Percentiles rank a stretch among this genome's conserved stretches.
These are phyloP conservation scores for Suillus ampliporus DNA, from an alignment of 768 basidiomycete genomes.

Conservation along the genomic window DNA sequence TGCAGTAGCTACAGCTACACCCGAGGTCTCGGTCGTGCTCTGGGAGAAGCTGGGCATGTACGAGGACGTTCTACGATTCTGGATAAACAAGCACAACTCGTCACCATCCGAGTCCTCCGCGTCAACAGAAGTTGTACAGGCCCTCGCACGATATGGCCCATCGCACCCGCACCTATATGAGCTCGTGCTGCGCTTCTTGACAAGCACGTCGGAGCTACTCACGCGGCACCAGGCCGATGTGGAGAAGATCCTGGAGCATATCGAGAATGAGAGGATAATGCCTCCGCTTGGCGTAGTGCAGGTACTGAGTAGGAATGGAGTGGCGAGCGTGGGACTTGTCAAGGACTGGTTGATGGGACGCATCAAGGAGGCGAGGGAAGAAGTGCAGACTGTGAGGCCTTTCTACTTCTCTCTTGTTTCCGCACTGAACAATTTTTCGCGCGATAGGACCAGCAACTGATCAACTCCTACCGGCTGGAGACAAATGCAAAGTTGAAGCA, in stretches of 20 bases:
- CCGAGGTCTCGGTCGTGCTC: constrained; percentile 81
- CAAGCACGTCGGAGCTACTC: constrained; percentile 77
- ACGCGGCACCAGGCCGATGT: constrained; percentile 75
- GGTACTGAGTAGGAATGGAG: constrained; percentile 84
- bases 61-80: constrained; percentile 92
- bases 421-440: not conserved
- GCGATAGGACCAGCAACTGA: constrained; percentile 81
- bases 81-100: constrained; percentile 74
- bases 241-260: constrained; percentile 68
- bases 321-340: constrained; percentile 90
- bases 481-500: constrained; percentile 80
- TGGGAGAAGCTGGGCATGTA: constrained; percentile 98
- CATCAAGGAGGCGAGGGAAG: constrained; percentile 72
- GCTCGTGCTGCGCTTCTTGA: constrained; percentile 88
- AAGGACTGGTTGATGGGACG: constrained; percentile 88
- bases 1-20: constrained; percentile 87
- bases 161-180: constrained; percentile 80
- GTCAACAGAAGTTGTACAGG: constrained; percentile 62
- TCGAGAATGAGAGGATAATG: constrained; percentile 84
- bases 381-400: constrained; percentile 77
- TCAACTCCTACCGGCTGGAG: constrained; percentile 88
- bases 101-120: constrained; percentile 44
- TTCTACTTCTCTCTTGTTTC: constrained; percentile 7
- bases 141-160: constrained; percentile 77
- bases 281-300: constrained; percentile 91